Evolutionary conservation across 192 early-diverging fungal genomes (phyloP), one percentile per base, ranked within the genome.

Genomic region (Podila horticola): DNA sequence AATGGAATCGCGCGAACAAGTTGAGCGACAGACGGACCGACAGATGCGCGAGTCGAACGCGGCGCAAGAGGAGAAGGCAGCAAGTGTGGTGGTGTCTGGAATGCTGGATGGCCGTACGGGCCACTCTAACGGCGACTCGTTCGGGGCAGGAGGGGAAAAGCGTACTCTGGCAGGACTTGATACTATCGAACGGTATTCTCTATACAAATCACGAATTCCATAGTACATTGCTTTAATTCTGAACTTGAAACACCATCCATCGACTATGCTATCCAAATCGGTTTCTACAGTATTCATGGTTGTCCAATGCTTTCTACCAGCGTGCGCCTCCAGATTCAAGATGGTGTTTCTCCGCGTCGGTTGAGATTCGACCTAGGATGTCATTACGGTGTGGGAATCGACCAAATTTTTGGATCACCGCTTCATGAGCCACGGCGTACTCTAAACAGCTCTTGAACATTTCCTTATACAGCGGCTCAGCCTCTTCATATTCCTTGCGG

Each of bases 121-220:
- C 19, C 57, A 82, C n/a, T 51, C 50, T 5, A 64, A 62, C 9
- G 74, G 84, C 12, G 73, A 74, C 65, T 63, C 75, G 15, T 77
- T 62, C 58, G 68, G 66, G 30, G 34, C 84, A 13, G 87, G 85
- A n/a, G 65, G 82, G 41, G 59, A 86, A 62, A 85, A 87, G 34
- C 82, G 87, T 12, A 86, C 88, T 64, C 82, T 90, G 58, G 91
- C 91, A 58, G 77, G 77, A 12, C 82, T 98, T 66, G 95, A 97
- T 67, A 93, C 89, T 48, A 92, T 98, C 58, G 95, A 97, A 74
- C 90, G 97, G 20, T 98, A 94, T 83, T 90, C 92, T 45, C 87
- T 98, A 86, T 94, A 95, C 69, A 97, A 94, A 82, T 96, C 93
- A 75, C 91, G 95, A 0, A 95, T 97, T 61, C 94, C 94, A 22